phyloP scores from a whole-genome alignment of 495 filamentous ascomycete genomes.

The Penicillium soppii region DNA sequence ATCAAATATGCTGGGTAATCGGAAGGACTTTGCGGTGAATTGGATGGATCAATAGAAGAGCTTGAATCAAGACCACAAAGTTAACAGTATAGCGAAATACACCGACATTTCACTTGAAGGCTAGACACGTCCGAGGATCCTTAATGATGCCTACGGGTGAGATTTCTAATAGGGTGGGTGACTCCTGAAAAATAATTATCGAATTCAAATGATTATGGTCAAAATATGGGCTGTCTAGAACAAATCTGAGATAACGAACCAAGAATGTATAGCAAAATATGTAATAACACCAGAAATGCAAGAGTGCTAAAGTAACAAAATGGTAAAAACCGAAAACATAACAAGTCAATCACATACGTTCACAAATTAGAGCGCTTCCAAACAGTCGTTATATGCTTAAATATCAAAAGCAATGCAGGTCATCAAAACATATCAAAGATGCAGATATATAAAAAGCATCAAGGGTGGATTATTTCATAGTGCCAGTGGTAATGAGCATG shows the following conservation, averaged over 20 bases:
- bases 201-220: too few relatives aligned
- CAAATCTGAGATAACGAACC: not conserved
- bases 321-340: not conserved
- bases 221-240: conserved; percentile 3
- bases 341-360: not conserved
- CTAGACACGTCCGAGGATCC: too few relatives aligned
- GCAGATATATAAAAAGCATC: not conserved
- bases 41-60: too few relatives aligned
- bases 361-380: not conserved
- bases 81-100: too few relatives aligned
- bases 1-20: not conserved
- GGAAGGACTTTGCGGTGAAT: too few relatives aligned
- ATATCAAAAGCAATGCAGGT: conserved; percentile 7
- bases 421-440: conserved; percentile 7
- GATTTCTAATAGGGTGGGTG: too few relatives aligned
- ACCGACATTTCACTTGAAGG: too few relatives aligned
- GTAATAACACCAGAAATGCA: conserved; percentile 12
- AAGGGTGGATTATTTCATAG: conserved; percentile 25
- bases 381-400: conserved; percentile 12
- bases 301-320: not conserved
- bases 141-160: too few relatives aligned
- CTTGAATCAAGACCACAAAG: too few relatives aligned
- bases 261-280: conserved; percentile 1
- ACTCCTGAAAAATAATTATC: too few relatives aligned
- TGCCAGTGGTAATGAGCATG: conserved; percentile 44